These are phyloP conservation scores for Inga laurina DNA, from an alignment of 306 rosid species.

Conservation along the genomic window DNA sequence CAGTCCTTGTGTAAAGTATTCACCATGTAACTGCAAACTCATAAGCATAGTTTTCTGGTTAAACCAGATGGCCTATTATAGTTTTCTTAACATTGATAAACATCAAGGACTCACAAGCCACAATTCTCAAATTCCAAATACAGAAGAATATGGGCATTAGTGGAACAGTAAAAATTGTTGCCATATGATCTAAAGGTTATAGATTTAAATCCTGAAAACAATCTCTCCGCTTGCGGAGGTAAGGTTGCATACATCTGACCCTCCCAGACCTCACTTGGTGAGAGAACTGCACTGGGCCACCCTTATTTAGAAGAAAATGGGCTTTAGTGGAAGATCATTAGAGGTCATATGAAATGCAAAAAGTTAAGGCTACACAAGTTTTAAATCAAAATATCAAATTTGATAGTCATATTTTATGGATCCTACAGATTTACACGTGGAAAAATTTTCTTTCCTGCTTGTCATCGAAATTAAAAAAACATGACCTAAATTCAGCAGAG, in stretches of 20 bases:
- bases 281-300: too few species aligned
- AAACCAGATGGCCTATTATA: background rate
- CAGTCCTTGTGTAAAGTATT: background rate
- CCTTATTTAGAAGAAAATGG: background rate
- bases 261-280: too few species aligned
- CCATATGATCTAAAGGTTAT: too few species aligned
- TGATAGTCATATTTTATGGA: conserved; percentile 8
- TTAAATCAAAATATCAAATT: conserved; percentile 8
- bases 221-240: too few species aligned
- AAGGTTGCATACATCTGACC: too few species aligned
- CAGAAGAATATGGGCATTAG: conserved; percentile 1
- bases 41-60: background rate
- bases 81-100: background rate
- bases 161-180: background rate
- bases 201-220: too few species aligned
- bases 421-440: background rate
- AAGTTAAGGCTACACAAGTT: conserved; percentile 8
- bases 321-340: background rate
- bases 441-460: background rate
- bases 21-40: conserved; percentile 25
- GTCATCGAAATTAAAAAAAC: background rate
- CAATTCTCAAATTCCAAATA: conserved; percentile 2
- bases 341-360: background rate
- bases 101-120: conserved; percentile 15
- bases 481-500: background rate